These are phyloP conservation scores for Zygnema cylindricum DNA, from an alignment of 139 green algal species.

Conservation along the genomic window DNA sequence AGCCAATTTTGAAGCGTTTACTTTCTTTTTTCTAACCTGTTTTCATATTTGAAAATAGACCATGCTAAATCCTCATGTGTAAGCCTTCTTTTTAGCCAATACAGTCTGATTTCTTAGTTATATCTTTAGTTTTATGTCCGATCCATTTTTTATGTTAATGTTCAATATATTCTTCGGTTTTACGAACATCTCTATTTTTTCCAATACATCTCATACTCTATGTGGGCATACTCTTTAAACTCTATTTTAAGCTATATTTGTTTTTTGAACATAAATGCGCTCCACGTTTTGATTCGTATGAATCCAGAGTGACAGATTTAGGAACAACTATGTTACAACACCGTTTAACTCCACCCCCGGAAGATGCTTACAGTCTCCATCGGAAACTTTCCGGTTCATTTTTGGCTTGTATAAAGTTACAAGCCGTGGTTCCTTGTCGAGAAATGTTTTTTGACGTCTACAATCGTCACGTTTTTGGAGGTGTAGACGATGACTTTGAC, in stretches of 20 bases:
- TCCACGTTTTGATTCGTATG: too few relatives aligned
- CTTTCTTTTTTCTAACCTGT: not conserved
- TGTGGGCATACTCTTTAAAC: too few relatives aligned
- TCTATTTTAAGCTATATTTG: too few relatives aligned
- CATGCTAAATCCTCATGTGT: not conserved
- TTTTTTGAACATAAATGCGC: too few relatives aligned
- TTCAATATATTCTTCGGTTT: too few relatives aligned
- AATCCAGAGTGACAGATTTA: slow-evolving; percentile 62
- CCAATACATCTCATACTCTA: too few relatives aligned
- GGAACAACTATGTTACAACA: slow-evolving; percentile 89
- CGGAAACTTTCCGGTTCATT: slow-evolving; percentile 92
- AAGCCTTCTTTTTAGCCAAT: not conserved
- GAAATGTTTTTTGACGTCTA: slow-evolving; percentile 51
- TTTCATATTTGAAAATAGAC: not conserved
- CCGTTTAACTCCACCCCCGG: slow-evolving; percentile 86
- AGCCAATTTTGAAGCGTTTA: too few relatives aligned
- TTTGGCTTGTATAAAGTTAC: slow-evolving; percentile 94
- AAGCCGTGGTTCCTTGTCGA: slow-evolving; percentile 34
- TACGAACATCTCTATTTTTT: too few relatives aligned
- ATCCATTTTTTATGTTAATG: too few relatives aligned
- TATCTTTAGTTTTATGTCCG: too few relatives aligned
- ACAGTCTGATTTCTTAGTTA: too few relatives aligned
- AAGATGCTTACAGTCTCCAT: slow-evolving; percentile 94
- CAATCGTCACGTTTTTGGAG: slow-evolving; percentile 50
- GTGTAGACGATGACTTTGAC: too few relatives aligned